Evolutionary conservation across 257 asterid species (phyloP).

Genomic region (Solanum bulbocastanum): DNA sequence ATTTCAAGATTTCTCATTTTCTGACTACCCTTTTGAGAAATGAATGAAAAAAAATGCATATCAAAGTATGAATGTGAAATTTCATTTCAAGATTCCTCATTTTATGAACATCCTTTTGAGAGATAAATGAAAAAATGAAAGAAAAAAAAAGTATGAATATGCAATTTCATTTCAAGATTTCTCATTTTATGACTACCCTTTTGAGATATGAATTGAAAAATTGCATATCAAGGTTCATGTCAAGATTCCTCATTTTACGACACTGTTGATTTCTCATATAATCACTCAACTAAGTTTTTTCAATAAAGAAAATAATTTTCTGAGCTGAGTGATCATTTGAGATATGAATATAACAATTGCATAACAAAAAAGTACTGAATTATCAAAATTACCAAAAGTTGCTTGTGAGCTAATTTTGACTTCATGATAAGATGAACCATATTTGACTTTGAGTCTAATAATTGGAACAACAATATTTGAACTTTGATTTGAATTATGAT

Average conservation of each 20-base stretch:
- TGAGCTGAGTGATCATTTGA: not conserved
- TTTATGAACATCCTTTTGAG: not conserved
- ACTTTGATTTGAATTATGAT: conserved; percentile 25
- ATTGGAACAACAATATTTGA: conserved; percentile 24
- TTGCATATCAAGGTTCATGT: not conserved
- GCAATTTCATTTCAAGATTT: not conserved
- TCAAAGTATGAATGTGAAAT: not conserved
- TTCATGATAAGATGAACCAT: conserved; percentile 56
- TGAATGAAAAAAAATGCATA: not conserved
- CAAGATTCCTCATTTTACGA: not conserved
- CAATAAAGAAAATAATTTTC: not conserved
- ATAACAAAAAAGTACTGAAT: not conserved
- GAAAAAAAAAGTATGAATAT: not conserved
- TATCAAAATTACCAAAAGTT: conserved; percentile 49
- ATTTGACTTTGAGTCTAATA: conserved; percentile 56
- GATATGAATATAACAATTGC: not conserved
- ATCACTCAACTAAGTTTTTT: not conserved
- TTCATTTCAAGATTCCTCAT: not conserved
- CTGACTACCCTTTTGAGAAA: not conserved
- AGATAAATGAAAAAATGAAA: not conserved
- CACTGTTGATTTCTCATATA: not conserved
- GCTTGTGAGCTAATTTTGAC: conserved; percentile 63
- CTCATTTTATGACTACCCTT: not conserved
- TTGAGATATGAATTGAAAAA: not conserved
- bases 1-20: not conserved